phyloP scores from a whole-genome alignment of 306 rosid species.

The Casuarina glauca region DNA sequence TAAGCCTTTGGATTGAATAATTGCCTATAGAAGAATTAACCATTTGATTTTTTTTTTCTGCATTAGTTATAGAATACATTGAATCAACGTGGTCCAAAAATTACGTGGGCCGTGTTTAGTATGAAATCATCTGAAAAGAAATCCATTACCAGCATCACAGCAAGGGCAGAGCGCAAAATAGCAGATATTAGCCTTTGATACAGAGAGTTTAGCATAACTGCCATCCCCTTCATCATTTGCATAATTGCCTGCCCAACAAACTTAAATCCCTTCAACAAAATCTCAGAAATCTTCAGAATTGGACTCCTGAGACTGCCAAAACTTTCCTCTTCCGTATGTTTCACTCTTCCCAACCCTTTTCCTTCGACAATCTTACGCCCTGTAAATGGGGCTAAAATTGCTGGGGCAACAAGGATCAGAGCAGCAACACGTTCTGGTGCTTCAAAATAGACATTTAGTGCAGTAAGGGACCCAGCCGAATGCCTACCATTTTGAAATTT shows the following conservation, averaged over 20 bases:
- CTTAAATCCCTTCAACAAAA: constrained; percentile 44
- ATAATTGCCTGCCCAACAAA: constrained; percentile 43
- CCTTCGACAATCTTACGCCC: constrained; percentile 37
- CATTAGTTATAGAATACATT: not conserved
- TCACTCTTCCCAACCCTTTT: constrained; percentile 33
- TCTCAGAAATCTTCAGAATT: constrained; percentile 46
- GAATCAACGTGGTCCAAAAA: constrained; percentile 5
- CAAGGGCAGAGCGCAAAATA: constrained; percentile 65
- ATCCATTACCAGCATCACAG: constrained; percentile 61
- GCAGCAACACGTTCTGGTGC: constrained; percentile 92
- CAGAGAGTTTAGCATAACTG: constrained; percentile 44
- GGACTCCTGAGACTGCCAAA: constrained; percentile 36
- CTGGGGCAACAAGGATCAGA: constrained; percentile 83
- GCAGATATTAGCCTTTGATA: constrained; percentile 58
- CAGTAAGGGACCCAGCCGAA: constrained; percentile 88
- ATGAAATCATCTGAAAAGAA: constrained; percentile 26
- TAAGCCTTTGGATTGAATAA: not conserved
- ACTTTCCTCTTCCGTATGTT: constrained; percentile 42
- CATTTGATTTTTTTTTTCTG: not conserved
- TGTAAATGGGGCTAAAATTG: constrained; percentile 68
- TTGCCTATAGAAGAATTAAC: too few species aligned
- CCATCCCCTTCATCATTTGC: constrained; percentile 53
- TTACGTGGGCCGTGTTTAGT: constrained; percentile 19
- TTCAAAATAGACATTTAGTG: constrained; percentile 78
- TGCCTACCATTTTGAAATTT: constrained; percentile 59